Conservation (phyloP, 306 rosid species). For the Myrica gale region DNA sequence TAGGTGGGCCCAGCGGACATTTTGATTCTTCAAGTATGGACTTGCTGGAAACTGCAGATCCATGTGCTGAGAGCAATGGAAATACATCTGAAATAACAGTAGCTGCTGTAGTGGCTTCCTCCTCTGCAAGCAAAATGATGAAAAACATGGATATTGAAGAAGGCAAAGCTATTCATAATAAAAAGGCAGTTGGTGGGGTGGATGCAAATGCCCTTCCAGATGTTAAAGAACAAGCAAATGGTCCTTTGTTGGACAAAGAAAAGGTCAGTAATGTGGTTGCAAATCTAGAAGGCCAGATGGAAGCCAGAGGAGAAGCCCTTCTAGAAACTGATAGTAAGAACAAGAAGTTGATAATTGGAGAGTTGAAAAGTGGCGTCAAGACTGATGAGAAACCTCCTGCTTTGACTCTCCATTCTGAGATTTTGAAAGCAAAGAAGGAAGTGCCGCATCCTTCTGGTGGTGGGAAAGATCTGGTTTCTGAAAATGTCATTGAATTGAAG, state of each 20-base stretch:
- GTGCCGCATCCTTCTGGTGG: constrained; percentile 27
- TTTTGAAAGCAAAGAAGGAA: constrained; percentile 34
- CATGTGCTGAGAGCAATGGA: constrained; percentile 35
- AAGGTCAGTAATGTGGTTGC: constrained; percentile 30
- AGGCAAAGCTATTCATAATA: constrained; percentile 30
- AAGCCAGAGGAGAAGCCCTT: constrained; percentile 25
- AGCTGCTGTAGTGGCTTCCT: constrained; percentile 25
- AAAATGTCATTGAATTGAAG: constrained; percentile 37
- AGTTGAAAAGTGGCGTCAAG: constrained; percentile 24
- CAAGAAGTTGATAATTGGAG: constrained; percentile 23
- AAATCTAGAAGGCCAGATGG: constrained; percentile 34
- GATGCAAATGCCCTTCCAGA: constrained; percentile 33
- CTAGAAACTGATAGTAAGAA: constrained; percentile 34
- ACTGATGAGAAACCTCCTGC: constrained; percentile 33
- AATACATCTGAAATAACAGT: constrained; percentile 31
- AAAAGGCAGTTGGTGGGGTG: constrained; percentile 28
- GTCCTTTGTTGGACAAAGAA: constrained; percentile 25
- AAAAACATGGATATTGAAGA: constrained; percentile 38
- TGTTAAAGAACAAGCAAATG: constrained; percentile 20
- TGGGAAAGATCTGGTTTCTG: constrained; percentile 35
- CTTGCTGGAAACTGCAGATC: constrained; percentile 28
- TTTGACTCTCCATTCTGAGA: constrained; percentile 28
- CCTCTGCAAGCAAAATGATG: constrained; percentile 28
- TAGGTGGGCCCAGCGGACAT: constrained; percentile 23
- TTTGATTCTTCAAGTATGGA: constrained; percentile 29